Evolutionary conservation across 768 basidiomycete genomes (phyloP), one percentile per base, ranked within the genome.

Genomic region (Lanmaoa rubissima): DNA sequence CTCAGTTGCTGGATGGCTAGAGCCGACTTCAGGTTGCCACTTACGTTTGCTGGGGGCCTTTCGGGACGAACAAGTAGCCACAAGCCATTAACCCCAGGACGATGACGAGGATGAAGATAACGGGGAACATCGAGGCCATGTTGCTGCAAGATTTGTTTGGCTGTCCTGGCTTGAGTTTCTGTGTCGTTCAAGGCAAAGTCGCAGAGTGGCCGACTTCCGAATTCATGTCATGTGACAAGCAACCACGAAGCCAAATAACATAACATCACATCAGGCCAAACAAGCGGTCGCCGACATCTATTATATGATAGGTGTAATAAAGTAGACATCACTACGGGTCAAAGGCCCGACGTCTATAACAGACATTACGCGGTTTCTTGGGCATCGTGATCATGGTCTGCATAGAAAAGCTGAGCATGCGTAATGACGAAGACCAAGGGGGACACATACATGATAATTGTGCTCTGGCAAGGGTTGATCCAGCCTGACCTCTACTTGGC

Each of bases 331-430:
- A 55, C 40, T 52, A 63, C 65, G 73, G 82, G 63, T 82, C 79
- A 54, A 80, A 78, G 19, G 79, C 76, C 63, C 89, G 81, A 65
- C 88, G 80, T 61, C 88, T 83, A 70, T 86, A 92, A 42, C 78
- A 75, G 57, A 92, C 79, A 48, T 74, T 75, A 61, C 85, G 79
- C 10, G 88, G 87, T 61, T 78, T 74, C 68, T 87, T 85, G 45
- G 95, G 94, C 76, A 92, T 85, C 46, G 91, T 89, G 65, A 98
- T 94, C 92, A 98, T 90, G 19, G 94, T 95, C 92, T 96, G 65
- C 12, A 63, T 9, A 2, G 32, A 49, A 53, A 48, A 17, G 35
- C 8, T 58, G 46, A 69, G 54, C 1, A 53, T 9, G 17, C 2
- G 57, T 41, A 47, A 54, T n/a, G 32, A 21, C 48, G 55, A 44